These are phyloP conservation scores for Dovyalis caffra DNA, from an alignment of 345 rosid species.

Conservation along the genomic window DNA sequence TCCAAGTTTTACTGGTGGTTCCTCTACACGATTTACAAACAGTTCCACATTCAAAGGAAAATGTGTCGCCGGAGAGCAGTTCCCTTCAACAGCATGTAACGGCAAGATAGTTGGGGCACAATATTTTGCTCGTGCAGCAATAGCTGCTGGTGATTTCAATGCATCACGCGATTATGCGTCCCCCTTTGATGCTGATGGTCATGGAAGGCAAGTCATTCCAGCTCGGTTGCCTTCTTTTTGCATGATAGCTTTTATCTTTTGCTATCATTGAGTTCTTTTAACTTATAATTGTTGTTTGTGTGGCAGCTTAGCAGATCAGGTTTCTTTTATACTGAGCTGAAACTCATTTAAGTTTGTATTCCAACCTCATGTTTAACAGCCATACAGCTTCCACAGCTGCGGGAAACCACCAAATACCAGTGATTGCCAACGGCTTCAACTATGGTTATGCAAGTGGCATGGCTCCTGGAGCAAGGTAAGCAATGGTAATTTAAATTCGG, in stretches of 20 bases:
- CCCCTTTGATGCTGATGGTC: constrained; percentile 55
- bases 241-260: neutral
- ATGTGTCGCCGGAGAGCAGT: constrained; percentile 35
- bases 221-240: neutral
- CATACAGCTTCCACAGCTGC: constrained; percentile 55
- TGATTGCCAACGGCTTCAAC: constrained; percentile 38
- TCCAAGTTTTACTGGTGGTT: constrained; percentile 38
- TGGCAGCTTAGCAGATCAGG: neutral
- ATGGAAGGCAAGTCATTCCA: constrained; percentile 44
- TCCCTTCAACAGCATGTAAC: constrained; percentile 39
- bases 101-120: constrained; percentile 50
- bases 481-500: neutral
- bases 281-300: neutral
- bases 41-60: constrained; percentile 37
- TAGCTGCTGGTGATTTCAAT: constrained; percentile 45
- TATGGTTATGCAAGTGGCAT: constrained; percentile 54
- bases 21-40: constrained; percentile 8
- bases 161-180: constrained; percentile 40
- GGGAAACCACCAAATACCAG: constrained; percentile 37
- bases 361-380: constrained; percentile 26
- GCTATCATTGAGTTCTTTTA: neutral
- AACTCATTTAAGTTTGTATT: neutral
- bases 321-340: neutral
- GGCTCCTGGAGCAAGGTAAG: constrained; percentile 55
- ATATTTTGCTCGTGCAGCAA: constrained; percentile 48